A percentile compares a stretch with the other conserved stretches of the same genome.
These are phyloP conservation scores for Phytophthora boehmeriae DNA, from an alignment of 352 stramenopile species.

Conservation along the genomic window DNA sequence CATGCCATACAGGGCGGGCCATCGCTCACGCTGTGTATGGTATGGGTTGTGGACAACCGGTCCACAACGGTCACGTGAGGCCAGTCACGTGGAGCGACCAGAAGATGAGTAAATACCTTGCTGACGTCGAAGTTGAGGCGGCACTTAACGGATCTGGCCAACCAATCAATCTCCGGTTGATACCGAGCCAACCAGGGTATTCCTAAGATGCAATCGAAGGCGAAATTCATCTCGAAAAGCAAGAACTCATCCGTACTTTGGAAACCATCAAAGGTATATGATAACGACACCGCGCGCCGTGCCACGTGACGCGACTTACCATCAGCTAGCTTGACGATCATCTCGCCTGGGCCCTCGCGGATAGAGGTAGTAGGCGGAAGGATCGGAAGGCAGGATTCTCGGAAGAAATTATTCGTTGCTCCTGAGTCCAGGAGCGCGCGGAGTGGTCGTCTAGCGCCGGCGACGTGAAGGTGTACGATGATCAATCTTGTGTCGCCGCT, in stretches of 20 bases:
- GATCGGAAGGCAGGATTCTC: constrained; percentile 2
- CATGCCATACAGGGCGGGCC: constrained; percentile 13
- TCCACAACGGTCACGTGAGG: constrained; percentile 20
- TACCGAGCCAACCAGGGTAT: constrained; percentile 26
- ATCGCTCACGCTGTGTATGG: constrained; percentile 16
- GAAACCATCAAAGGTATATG: constrained; percentile 15
- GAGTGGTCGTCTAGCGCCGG: constrained; percentile 2
- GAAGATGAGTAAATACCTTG: constrained; percentile 17
- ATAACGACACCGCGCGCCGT: constrained; percentile 1
- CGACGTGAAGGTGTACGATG: constrained; percentile 9
- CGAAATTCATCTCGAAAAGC: constrained; percentile 32
- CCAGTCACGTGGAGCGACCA: constrained; percentile 13
- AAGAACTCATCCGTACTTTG: constrained; percentile 19
- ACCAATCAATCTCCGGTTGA: constrained; percentile 17
- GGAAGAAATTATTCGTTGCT: constrained; percentile 34
- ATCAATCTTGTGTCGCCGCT: constrained; percentile 9
- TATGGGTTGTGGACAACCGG: background rate
- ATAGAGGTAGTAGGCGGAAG: constrained; percentile 2
- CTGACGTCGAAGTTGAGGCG: constrained; percentile 17
- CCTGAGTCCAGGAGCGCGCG: constrained; percentile 26
- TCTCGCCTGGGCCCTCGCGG: background rate
- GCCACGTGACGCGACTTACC: constrained; percentile 8
- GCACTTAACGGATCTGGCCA: constrained; percentile 11
- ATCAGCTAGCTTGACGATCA: constrained; percentile 20
- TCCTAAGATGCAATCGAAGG: constrained; percentile 31